Conservation (phyloP, 495 filamentous ascomycete species). For the Saxispiralis lemnorum region DNA sequence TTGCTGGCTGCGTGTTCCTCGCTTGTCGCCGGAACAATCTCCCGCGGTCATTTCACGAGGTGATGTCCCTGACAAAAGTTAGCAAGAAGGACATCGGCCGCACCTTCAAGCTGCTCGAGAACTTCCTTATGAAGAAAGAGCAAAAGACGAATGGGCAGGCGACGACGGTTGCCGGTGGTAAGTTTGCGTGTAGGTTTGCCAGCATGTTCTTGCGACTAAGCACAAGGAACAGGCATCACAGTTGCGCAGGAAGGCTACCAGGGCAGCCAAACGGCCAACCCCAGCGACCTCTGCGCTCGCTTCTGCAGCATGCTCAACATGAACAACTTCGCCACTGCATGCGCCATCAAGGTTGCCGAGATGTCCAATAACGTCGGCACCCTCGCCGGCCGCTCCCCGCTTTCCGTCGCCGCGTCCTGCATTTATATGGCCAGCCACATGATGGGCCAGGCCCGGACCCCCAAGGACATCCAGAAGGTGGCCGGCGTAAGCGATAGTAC, state of each 20-base stretch:
- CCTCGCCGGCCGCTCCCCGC: conserved; percentile 79
- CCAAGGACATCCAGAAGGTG: conserved; percentile 67
- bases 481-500: conserved; percentile 88
- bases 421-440: conserved; percentile 88
- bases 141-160: conserved; percentile 37
- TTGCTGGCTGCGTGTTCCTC: conserved; percentile 92
- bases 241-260: conserved; percentile 44
- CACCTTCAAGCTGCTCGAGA: conserved; percentile 82
- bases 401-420: conserved; percentile 84
- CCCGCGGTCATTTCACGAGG: conserved; percentile 79
- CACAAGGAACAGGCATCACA: conserved; percentile 18
- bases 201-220: not conserved
- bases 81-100: conserved; percentile 92
- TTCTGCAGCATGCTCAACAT: conserved; percentile 71
- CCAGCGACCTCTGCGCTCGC: conserved; percentile 69
- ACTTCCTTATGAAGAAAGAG: conserved; percentile 44
- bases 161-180: conserved; percentile 33
- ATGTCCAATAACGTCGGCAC: conserved; percentile 53
- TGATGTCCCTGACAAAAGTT: conserved; percentile 80
- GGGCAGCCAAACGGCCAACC: conserved; percentile 60
- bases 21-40: conserved; percentile 79
- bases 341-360: conserved; percentile 57
- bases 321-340: conserved; percentile 44
- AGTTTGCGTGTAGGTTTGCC: not conserved
- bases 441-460: conserved; percentile 55